These are phyloP conservation scores for Aspergillus biplanus DNA, from an alignment of 495 filamentous ascomycete genomes.

Conservation along the genomic window DNA sequence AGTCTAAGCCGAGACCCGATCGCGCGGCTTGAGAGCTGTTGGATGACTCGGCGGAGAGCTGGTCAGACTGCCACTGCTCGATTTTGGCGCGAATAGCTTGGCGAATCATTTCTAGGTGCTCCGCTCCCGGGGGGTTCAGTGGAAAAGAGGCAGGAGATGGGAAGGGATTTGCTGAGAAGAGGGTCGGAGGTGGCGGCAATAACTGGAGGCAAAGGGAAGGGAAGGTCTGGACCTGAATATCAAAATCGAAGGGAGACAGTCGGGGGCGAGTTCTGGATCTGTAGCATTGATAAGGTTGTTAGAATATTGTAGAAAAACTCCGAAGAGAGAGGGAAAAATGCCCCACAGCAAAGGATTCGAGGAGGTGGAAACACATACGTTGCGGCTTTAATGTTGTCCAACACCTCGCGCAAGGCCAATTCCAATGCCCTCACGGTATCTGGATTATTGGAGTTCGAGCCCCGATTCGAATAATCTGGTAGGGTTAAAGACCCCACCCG, in stretches of 20 bases:
- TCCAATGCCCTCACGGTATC: slow-evolving; percentile 82
- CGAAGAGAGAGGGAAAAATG: slow-evolving; percentile 3
- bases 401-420: slow-evolving; percentile 77
- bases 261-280: slow-evolving; percentile 45
- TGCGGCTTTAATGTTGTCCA: slow-evolving; percentile 78
- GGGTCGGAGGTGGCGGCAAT: slow-evolving; percentile 74
- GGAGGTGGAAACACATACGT: slow-evolving; percentile 57
- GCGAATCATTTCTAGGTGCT: slow-evolving; percentile 71
- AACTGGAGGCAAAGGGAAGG: slow-evolving; percentile 80
- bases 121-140: slow-evolving; percentile 66
- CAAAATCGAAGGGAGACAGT: slow-evolving; percentile 75
- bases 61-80: slow-evolving; percentile 58
- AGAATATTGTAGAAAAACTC: not conserved
- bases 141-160: slow-evolving; percentile 74
- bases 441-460: slow-evolving; percentile 61
- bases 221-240: slow-evolving; percentile 78
- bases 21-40: slow-evolving; percentile 30
- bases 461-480: slow-evolving; percentile 62
- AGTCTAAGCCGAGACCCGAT: slow-evolving; percentile 33
- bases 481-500: slow-evolving; percentile 50
- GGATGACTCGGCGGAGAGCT: slow-evolving; percentile 36
- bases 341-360: not conserved
- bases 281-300: slow-evolving; percentile 10
- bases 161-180: slow-evolving; percentile 73
- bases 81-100: slow-evolving; percentile 67